A percentile compares a stretch with the other conserved stretches of the same genome.
phyloP scores from a whole-genome alignment of 2,329 filamentous ascomycete species.

The Tolypocladium ophioglossoides region DNA sequence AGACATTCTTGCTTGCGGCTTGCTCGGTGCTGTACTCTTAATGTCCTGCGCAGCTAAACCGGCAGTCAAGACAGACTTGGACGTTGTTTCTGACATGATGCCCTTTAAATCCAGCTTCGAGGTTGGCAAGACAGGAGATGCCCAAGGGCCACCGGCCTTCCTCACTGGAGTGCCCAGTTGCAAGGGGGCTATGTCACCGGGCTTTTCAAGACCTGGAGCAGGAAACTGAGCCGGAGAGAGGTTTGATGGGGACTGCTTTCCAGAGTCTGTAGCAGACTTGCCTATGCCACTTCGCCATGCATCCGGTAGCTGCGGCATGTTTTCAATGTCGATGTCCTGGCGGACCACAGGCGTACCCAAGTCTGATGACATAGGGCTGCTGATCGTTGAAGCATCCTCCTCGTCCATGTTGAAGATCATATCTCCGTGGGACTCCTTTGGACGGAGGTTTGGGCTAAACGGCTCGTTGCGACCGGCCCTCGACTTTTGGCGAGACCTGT shows the following conservation, averaged over 20 bases:
- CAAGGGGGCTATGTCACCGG: background rate
- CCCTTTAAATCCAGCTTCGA: conserved; percentile 64
- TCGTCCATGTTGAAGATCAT: conserved; percentile 95
- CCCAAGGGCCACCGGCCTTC: conserved; percentile 36
- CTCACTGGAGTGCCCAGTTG: conserved; percentile 1
- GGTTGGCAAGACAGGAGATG: conserved; percentile 37
- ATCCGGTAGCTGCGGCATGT: conserved; percentile 18
- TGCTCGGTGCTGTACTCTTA: conserved; percentile 26
- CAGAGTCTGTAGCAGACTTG: conserved; percentile 1
- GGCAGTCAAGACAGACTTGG: conserved; percentile 42
- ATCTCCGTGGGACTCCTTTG: conserved; percentile 60
- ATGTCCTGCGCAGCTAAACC: conserved; percentile 40
- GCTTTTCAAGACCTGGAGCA: background rate
- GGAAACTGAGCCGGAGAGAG: background rate
- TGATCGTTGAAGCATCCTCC: conserved; percentile 34
- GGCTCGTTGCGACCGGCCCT: conserved; percentile 41
- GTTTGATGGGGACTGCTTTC: background rate
- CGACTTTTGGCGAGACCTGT: conserved; percentile 35
- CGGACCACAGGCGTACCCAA: conserved; percentile 7
- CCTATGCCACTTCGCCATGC: conserved; percentile 14
- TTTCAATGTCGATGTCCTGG: conserved; percentile 14
- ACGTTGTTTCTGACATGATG: conserved; percentile 56
- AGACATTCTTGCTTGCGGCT: conserved; percentile 54
- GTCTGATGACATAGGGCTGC: conserved; percentile 17
- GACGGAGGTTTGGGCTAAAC: conserved; percentile 55